Base-by-base conservation (phyloP, 768 basidiomycete genomes). In the Macrolepiota dolichaula region DNA sequence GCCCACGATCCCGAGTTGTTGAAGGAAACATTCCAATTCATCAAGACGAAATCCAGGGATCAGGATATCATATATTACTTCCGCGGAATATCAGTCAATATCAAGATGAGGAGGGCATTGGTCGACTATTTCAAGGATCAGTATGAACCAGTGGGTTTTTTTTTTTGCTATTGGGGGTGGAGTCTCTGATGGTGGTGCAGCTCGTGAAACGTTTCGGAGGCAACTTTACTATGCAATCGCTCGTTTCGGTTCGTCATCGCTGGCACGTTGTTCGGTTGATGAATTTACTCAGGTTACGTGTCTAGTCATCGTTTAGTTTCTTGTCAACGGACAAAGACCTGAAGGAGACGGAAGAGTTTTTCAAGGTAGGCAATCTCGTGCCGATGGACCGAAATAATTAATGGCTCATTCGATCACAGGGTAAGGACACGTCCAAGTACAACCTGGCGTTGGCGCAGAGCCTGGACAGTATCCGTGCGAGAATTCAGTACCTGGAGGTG, bases 271-370 rank as follows among this genome's bases (percentile, higher is more conserved):
- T 17, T 32, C 12, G n/a, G 38, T 19, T 1, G 54, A 35, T 38
- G 49, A 15, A 51, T 13, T n/a, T 12, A 25, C 10, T 24, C 42
- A 13, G 36, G 29, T 61, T 25, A 64, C n/a, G 32, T 15, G 53
- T 49, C 27, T 3, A 32, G 13, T n/a, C 63, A 78, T 70, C 77
- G 2, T 74, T 77, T 71, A 69, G 71, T 27, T 73, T 74, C 32
- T 77, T 96, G 58, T 84, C 88, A n/a, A 85, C 83, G 22, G 75
- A 87, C 63, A 72, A 83, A 61, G 96, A 97, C 74, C 79, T 82
- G 44, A 74, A 85, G 55, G 78, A 77, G 22, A 79, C 85, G 13
- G 80, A 81, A 55, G 81, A 74, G 3, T 96, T 92, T 80, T 98
- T 94, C 80, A 82, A 87, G 79, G 89, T 86, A 71, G 74, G 55